A percentile compares a stretch with the other conserved stretches of the same genome.
Evolutionary conservation across 2,329 filamentous ascomycete genomes (phyloP).

Genomic region (Polytolypa hystricis): DNA sequence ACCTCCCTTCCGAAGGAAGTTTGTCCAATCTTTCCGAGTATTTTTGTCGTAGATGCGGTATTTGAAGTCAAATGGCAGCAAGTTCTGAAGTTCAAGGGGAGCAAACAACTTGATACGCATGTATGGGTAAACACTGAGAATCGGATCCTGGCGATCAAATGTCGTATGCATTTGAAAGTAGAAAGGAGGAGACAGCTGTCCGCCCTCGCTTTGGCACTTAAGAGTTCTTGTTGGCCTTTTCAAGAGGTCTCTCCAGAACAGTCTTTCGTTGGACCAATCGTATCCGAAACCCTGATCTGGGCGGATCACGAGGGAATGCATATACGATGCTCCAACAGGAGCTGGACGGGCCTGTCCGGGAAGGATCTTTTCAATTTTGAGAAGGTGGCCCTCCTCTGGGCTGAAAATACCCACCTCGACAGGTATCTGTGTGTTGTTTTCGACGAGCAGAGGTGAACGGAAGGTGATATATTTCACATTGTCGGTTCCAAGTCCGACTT

Average conservation of each 20-base stretch:
- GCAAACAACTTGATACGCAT: constrained; percentile 90
- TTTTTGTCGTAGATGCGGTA: constrained; percentile 99
- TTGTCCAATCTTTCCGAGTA: constrained; percentile 97
- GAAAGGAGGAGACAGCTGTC: constrained; percentile 67
- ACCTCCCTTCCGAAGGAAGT: constrained; percentile 91
- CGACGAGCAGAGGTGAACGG: constrained; percentile 78
- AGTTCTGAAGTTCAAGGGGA: constrained; percentile 85
- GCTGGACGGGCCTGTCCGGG: constrained; percentile 83
- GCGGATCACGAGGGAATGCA: constrained; percentile 77
- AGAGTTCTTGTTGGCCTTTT: constrained; percentile 76
- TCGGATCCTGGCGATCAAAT: constrained; percentile 72
- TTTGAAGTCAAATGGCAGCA: constrained; percentile 96
- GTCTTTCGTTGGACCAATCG: constrained; percentile 76
- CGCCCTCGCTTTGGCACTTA: constrained; percentile 75
- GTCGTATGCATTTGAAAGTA: constrained; percentile 92
- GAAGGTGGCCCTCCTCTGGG: constrained; percentile 70
- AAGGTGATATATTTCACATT: constrained; percentile 98
- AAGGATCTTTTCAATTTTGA: constrained; percentile 96
- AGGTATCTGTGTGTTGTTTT: constrained; percentile 94
- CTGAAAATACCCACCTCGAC: constrained; percentile 90
- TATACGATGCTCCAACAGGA: constrained; percentile 81
- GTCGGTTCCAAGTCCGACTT: constrained; percentile 80
- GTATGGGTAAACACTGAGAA: constrained; percentile 78
- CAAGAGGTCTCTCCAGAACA: constrained; percentile 89
- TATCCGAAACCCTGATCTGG: constrained; percentile 96